Percentiles rank a stretch among this genome's conserved stretches.
phyloP scores from a whole-genome alignment of 1,284 basidiomycete species.

The Sanghuangporus weigelae region DNA sequence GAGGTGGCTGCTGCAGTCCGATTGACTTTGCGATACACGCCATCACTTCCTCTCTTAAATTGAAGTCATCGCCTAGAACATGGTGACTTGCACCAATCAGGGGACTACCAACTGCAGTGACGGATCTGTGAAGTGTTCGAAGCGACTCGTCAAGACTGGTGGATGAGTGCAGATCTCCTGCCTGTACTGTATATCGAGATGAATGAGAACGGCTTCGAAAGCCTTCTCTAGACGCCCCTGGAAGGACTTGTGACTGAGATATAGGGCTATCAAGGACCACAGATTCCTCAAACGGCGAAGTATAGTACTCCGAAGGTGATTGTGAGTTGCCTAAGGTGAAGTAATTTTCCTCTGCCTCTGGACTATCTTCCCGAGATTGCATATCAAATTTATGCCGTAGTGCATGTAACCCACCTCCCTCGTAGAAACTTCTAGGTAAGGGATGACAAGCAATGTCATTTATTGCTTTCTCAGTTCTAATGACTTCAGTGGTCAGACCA shows the following conservation, averaged over 20 bases:
- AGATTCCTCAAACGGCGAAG: conserved; percentile 4
- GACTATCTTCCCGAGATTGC: conserved; percentile 35
- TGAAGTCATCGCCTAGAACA: conserved; percentile 59
- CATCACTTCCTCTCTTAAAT: conserved; percentile 93
- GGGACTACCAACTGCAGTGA: conserved; percentile 28
- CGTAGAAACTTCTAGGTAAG: conserved; percentile 87
- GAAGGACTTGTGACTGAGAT: background rate
- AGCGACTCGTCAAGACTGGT: conserved; percentile 43
- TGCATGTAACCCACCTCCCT: conserved; percentile 86
- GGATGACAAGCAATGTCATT: conserved; percentile 97
- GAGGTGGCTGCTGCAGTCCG: conserved; percentile 83
- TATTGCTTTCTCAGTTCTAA: conserved; percentile 94
- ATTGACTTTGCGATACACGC: conserved; percentile 97
- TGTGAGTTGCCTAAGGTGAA: conserved; percentile 29
- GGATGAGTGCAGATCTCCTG: conserved; percentile 61
- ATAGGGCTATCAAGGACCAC: conserved; percentile 6
- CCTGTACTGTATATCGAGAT: conserved; percentile 52
- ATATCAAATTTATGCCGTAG: conserved; percentile 82
- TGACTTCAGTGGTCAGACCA: conserved; percentile 91
- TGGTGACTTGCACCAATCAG: background rate
- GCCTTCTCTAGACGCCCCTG: conserved; percentile 19
- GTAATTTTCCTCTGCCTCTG: conserved; percentile 48
- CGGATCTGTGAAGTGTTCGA: conserved; percentile 42
- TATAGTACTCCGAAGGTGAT: background rate
- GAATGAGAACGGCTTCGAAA: conserved; percentile 28